Evolutionary conservation across 768 basidiomycete species (phyloP).

Genomic region (Postia placenta): DNA sequence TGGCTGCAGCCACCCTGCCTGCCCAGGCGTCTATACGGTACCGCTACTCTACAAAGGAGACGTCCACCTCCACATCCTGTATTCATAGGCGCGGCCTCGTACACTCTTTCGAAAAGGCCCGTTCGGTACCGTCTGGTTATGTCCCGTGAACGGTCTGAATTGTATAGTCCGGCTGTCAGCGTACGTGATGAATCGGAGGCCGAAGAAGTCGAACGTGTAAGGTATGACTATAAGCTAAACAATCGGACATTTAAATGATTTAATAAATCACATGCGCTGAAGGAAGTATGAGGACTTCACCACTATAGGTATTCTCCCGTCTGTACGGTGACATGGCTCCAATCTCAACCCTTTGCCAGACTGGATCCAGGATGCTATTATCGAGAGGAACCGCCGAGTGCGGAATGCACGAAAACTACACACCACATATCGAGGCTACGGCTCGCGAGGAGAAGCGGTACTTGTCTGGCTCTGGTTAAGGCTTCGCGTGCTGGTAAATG

Average conservation of each 20-base stretch:
- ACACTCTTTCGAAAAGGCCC: too few relatives aligned
- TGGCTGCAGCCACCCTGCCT: too few relatives aligned
- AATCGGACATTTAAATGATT: not conserved
- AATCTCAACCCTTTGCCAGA: slow-evolving; percentile 40
- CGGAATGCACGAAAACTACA: slow-evolving; percentile 47
- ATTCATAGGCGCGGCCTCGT: too few relatives aligned
- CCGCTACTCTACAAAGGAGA: too few relatives aligned
- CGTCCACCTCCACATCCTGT: too few relatives aligned
- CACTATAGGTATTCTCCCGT: slow-evolving; percentile 81
- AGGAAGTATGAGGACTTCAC: slow-evolving; percentile 95
- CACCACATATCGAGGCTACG: slow-evolving; percentile 37
- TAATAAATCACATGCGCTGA: not conserved
- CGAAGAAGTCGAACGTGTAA: slow-evolving; percentile 20
- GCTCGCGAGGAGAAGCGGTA: slow-evolving; percentile 46
- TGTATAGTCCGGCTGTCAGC: slow-evolving; percentile 1
- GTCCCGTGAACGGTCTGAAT: slow-evolving; percentile 11
- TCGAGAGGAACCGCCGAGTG: slow-evolving; percentile 78
- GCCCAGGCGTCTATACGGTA: too few relatives aligned
- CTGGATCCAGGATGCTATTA: slow-evolving; percentile 94
- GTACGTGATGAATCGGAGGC: slow-evolving; percentile 6
- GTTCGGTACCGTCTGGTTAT: too few relatives aligned
- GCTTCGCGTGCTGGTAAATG: slow-evolving; percentile 50
- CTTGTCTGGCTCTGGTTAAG: slow-evolving; percentile 57
- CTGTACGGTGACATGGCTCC: too few relatives aligned
- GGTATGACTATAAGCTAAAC: too few relatives aligned